These are phyloP conservation scores for Rhynchosporium secalis DNA, from an alignment of 2,329 filamentous ascomycete genomes.

Conservation along the genomic window DNA sequence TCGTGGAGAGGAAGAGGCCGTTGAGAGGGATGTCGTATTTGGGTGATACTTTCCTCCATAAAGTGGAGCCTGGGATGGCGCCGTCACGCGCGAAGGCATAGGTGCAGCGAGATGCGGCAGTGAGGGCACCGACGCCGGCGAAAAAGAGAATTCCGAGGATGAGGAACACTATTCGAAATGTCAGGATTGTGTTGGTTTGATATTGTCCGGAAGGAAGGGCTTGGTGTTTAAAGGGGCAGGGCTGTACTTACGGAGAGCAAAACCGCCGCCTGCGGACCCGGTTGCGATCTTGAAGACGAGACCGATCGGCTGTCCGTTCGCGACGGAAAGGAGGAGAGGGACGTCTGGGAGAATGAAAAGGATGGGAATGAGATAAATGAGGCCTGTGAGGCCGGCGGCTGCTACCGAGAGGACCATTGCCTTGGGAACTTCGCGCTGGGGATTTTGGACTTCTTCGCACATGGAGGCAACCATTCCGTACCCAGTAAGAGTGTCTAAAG, in stretches of 20 bases:
- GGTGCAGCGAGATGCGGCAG: slow-evolving; percentile 71
- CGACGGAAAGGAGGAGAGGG: slow-evolving; percentile 59
- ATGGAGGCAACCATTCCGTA: slow-evolving; percentile 72
- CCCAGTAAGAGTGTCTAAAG: slow-evolving; percentile 58
- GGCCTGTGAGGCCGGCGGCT: slow-evolving; percentile 64
- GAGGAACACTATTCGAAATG: slow-evolving; percentile 54
- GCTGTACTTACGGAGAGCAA: slow-evolving; percentile 48
- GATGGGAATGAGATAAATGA: slow-evolving; percentile 70
- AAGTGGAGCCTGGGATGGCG: slow-evolving; percentile 66
- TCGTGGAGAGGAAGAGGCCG: slow-evolving; percentile 66
- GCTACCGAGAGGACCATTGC: slow-evolving; percentile 70
- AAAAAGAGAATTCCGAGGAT: slow-evolving; percentile 77
- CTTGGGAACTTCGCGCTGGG: slow-evolving; percentile 67
- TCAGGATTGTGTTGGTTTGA: neutral
- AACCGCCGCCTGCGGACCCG: slow-evolving; percentile 59
- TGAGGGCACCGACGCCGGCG: slow-evolving; percentile 72
- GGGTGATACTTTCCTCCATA: slow-evolving; percentile 67
- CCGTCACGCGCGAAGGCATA: slow-evolving; percentile 76
- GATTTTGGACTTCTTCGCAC: slow-evolving; percentile 72
- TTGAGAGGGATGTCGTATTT: slow-evolving; percentile 68
- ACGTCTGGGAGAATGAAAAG: slow-evolving; percentile 75
- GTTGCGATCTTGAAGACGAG: slow-evolving; percentile 75
- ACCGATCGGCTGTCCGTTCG: slow-evolving; percentile 75
- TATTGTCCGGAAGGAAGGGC: neutral
- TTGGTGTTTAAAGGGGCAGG: neutral